Base-by-base conservation (phyloP, 768 basidiomycete species). In the Macrolepiota dolichaula region DNA sequence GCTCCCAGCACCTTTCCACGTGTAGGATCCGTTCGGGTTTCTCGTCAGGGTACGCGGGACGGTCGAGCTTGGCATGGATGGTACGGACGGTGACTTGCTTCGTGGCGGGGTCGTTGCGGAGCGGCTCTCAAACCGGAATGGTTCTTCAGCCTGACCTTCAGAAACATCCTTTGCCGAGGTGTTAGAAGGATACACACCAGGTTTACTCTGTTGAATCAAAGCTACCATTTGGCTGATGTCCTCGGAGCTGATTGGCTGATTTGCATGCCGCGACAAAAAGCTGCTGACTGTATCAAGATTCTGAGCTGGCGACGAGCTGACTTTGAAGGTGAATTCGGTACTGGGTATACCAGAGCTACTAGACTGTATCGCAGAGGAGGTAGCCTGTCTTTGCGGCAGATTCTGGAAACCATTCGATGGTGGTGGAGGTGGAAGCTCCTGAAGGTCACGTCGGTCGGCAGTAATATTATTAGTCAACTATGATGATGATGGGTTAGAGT, bases 1-100 rank as follows among this genome's bases (percentile, higher is more conserved):
- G 65, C 88, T 91, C 46, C 90, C 89, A 35, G 77, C 87, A n/a
- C 91, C 91, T 64, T 86, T 81, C 87, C 87, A 91, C 51, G 80
- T 79, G 71, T 88, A 88, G 36, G 74, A 68, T 22, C 91, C 91
- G 68, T 92, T 93, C 0, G 91, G 91, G 66, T 93, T 93, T 68
- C 76, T 83, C 22, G 79, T 69, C 6, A 92, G 74, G 10, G 80
- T 85, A 17, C 79, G 79, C 4, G 84, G 77, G 15, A 79, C 68
- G 19, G 76, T 65, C 1, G 74, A 70, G 52, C 66, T 61, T 57
- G 58, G 70, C 57, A 50, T 65, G 65, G 29, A 61, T 61, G 65
- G 65, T 25, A 60, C 66, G 64, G 68, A 55, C 51, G 71, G 68
- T 64, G 79, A 69, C 69, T 72, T 76, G 42, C 71, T 78, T 15